Percentiles rank a stretch among this genome's conserved stretches.
phyloP scores from a whole-genome alignment of 345 rosid genomes.

The Populus pruinosa region DNA sequence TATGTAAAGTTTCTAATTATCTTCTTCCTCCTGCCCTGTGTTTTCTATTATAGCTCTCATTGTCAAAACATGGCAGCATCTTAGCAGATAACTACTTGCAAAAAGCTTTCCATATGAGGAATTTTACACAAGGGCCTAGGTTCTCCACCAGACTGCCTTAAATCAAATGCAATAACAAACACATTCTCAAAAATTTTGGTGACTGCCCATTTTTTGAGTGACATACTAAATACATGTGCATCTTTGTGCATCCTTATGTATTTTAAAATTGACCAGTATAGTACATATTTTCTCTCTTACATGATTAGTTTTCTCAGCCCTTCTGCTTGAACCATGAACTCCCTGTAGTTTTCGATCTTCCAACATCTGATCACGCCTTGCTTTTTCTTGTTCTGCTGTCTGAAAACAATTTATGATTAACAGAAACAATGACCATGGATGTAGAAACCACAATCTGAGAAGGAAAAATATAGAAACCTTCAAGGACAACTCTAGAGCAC shows the following conservation, averaged over 20 bases:
- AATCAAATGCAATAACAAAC: not conserved
- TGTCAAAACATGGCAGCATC: not conserved
- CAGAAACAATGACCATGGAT: constrained; percentile 15
- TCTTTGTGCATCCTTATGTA: not conserved
- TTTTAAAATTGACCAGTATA: constrained; percentile 5
- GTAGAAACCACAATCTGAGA: constrained; percentile 11
- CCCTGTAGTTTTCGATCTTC: constrained; percentile 26
- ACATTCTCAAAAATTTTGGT: not conserved
- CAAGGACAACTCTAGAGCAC: constrained; percentile 67
- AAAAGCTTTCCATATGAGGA: not conserved
- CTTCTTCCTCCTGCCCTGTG: not conserved
- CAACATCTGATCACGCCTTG: constrained; percentile 32
- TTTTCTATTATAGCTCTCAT: not conserved
- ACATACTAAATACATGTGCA: not conserved
- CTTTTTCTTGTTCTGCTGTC: constrained; percentile 66
- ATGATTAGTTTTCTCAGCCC: constrained; percentile 27
- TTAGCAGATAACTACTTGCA: not conserved
- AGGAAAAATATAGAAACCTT: constrained; percentile 49
- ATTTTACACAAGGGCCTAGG: not conserved
- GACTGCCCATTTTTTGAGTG: not conserved
- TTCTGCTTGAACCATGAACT: constrained; percentile 21
- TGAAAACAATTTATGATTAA: constrained; percentile 33
- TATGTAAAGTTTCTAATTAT: not conserved
- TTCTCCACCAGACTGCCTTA: not conserved
- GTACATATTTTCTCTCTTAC: constrained; percentile 39